Evolutionary conservation across 2,329 filamentous ascomycete species (phyloP), one percentile per base, ranked within the genome.

Genomic region (Penicillium psychrosexuale): DNA sequence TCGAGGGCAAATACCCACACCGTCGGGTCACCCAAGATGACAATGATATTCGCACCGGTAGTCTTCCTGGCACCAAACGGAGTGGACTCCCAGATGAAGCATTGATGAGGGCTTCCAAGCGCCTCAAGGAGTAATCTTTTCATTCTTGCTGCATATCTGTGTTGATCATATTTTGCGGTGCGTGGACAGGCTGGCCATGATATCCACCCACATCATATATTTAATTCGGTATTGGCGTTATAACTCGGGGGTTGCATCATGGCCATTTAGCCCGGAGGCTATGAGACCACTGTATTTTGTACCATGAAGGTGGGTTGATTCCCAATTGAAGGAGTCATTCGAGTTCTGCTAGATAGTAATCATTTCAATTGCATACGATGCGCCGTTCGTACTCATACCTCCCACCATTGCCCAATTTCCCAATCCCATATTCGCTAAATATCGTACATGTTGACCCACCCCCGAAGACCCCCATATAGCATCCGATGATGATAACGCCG

Each of bases 21-120:
- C 83, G 94, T 8, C 84, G 93, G 46, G 92, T 99, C 38, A 96
- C 89, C 65, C 88, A 95, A 66, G 94, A 99, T 67, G 91, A 97
- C 70, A 96, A 96, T 65, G 94, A 97, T 72, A 97, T 97, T 53
- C 82, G 90, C n/a, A 92, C 90, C 0, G 87, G 87, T 40, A 96
- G 91, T 71, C 74, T 97, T 34, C 91, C 93, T 0, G 94, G 93
- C 0, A 96, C 92, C 0, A 97, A 97, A 77, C 80, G 92, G 56
- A 93, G 88, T 61, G 93, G 89, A 0, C 69, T 96, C 38, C 89
- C 88, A 0, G 93, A 97, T 67, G 93, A 97, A 72, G 82, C 78
- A 49, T 68, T 95, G n/a, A 78, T 86, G 42, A 76, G 77, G 53
- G 78, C 81, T 13, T 70, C 78, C 13, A 84, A 84, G 68, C 79